These are phyloP conservation scores for Rhodomyrtus psidioides DNA, from an alignment of 441 rosid species.

Conservation along the genomic window DNA sequence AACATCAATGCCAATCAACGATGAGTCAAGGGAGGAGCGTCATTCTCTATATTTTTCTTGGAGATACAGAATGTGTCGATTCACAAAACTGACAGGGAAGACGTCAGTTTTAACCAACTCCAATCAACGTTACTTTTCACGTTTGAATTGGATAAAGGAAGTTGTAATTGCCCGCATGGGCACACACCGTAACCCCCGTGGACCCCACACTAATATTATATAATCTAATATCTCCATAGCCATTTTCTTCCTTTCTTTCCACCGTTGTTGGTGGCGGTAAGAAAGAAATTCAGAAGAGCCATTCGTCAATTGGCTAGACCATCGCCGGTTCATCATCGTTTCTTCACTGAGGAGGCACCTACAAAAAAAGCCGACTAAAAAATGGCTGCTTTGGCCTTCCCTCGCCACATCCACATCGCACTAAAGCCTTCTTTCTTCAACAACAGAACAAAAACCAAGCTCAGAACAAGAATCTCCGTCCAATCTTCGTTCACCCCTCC, in stretches of 20 bases:
- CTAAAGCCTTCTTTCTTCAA: background rate
- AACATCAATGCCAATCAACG: too few species aligned
- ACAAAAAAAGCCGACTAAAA: background rate
- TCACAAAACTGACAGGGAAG: too few species aligned
- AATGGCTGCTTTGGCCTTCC: conserved; percentile 29
- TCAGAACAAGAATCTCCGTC: conserved; percentile 24
- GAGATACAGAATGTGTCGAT: too few species aligned
- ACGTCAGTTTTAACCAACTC: too few species aligned
- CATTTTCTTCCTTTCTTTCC: background rate
- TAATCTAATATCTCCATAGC: too few species aligned
- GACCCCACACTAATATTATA: too few species aligned
- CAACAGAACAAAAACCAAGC: conserved; percentile 14
- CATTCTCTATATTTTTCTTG: too few species aligned
- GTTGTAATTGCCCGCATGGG: too few species aligned
- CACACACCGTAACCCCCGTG: too few species aligned
- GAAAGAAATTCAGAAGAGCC: background rate
- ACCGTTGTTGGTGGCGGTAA: background rate
- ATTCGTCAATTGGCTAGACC: background rate
- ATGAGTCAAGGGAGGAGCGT: too few species aligned
- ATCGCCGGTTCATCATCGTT: background rate
- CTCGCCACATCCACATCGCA: conserved; percentile 17
- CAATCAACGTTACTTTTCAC: too few species aligned
- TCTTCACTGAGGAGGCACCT: background rate
- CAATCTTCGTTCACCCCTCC: conserved; percentile 20
- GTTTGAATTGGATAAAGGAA: too few species aligned